Base-by-base conservation (phyloP, 116 monocot species). In the Iris pallida region DNA sequence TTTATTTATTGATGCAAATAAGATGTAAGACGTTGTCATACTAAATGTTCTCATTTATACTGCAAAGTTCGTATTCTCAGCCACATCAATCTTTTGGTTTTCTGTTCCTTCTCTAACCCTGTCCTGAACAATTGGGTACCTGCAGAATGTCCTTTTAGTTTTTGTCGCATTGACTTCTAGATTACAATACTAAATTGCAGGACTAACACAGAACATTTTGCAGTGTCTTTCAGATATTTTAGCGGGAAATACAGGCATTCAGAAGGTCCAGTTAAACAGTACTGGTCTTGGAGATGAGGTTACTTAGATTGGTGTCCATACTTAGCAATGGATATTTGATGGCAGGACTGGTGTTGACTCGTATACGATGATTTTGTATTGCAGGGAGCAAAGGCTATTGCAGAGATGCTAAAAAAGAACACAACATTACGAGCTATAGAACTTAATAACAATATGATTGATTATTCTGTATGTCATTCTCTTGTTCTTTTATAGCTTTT, bases 221-320 rank as follows among this genome's bases (percentile, higher is more conserved):
- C 90, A 88, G 90, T 77, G 73, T 68, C 87, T 94, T 72, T 90
- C 90, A 65, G 88, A 88, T 63, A 81, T 90, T 71, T 64, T 94
- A 60, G 71, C 68, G 56, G 79, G 70, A 19, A 94, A 90, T 77
- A 70, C 68, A 55, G 79, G 90, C 47, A 90, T 94, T 71, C 84
- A 94, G 59, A 94, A 88, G 51, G 83, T 94, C 5, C 90, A 90
- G 68, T 64, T 94, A 68, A 90, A 94, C 71, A 85, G 90, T 74
- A 81, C 83, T 61, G 79, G 85, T 61, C 65, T 94, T 72, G 90
- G 94, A 53, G 94, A 94, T 78, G 90, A 94, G 94, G 94, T 94
- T 63, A 68, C 47, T 47, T 57, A 4, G 40, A 41, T 53, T 49
- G n/a, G 41, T 47, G 42, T 59, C 9, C 9, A 48, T 5, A 6